These are phyloP conservation scores for Antarctomyces pellizariae DNA, from an alignment of 495 filamentous ascomycete genomes.

Conservation along the genomic window DNA sequence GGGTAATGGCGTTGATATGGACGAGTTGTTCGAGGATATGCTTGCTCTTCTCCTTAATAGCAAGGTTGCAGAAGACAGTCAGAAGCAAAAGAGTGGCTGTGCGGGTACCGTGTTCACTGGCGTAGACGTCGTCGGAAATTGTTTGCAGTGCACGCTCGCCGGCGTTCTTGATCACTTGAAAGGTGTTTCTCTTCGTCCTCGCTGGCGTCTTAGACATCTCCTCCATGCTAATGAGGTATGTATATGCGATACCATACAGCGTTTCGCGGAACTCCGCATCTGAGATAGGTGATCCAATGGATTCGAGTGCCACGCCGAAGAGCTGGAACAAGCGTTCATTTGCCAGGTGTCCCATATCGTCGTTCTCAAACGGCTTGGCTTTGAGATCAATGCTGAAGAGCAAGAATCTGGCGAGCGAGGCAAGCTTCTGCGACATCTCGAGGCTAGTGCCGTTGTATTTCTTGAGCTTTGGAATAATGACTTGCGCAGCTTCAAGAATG, in stretches of 20 bases:
- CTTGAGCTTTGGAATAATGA: slow-evolving; percentile 70
- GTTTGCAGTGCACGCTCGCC: slow-evolving; percentile 64
- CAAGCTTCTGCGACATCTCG: slow-evolving; percentile 44
- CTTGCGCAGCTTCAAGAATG: slow-evolving; percentile 60
- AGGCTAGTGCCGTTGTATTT: slow-evolving; percentile 37
- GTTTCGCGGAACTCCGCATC: slow-evolving; percentile 48
- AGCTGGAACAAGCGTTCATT: slow-evolving; percentile 79
- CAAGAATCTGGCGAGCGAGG: slow-evolving; percentile 50
- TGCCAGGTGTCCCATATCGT: slow-evolving; percentile 41
- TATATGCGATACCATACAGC: slow-evolving; percentile 73
- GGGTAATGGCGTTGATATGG: slow-evolving; percentile 68
- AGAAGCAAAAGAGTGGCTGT: slow-evolving; percentile 59
- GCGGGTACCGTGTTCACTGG: slow-evolving; percentile 55
- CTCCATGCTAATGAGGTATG: slow-evolving; percentile 54
- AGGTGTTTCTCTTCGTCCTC: slow-evolving; percentile 27
- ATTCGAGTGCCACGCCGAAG: slow-evolving; percentile 60
- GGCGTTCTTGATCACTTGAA: slow-evolving; percentile 48
- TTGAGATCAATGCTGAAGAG: slow-evolving; percentile 47
- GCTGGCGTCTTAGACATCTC: slow-evolving; percentile 18
- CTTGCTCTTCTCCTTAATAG: slow-evolving; percentile 34
- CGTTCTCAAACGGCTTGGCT: slow-evolving; percentile 18
- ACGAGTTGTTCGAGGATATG: slow-evolving; percentile 58
- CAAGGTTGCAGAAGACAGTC: slow-evolving; percentile 43
- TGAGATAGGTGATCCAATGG: slow-evolving; percentile 46
- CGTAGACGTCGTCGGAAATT: slow-evolving; percentile 82